Conservation (phyloP, 1,139 yeast genomes). For the Candida mesenterica region DNA sequence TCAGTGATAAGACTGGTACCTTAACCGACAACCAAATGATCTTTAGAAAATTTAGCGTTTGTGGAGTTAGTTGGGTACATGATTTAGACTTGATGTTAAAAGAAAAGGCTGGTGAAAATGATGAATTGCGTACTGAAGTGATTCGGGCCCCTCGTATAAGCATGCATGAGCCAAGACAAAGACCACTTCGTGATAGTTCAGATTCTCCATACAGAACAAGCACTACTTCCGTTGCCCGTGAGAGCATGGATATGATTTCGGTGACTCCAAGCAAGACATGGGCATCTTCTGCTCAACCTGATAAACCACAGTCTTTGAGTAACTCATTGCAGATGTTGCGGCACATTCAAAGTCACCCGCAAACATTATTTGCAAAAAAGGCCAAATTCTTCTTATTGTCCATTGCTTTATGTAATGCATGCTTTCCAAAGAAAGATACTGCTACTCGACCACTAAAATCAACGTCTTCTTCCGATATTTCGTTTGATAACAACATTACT, state of each 20-base stretch:
- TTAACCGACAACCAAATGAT: conserved; percentile 89
- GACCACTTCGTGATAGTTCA: background rate
- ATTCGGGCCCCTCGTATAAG: conserved; percentile 9
- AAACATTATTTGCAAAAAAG: conserved; percentile 64
- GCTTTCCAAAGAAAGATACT: conserved; percentile 58
- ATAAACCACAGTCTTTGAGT: conserved; percentile 24
- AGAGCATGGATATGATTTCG: conserved; percentile 13
- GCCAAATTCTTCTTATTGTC: conserved; percentile 79
- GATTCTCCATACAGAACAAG: conserved; percentile 1
- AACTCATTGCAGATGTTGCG: conserved; percentile 57
- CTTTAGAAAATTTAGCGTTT: conserved; percentile 77
- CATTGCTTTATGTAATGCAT: conserved; percentile 85
- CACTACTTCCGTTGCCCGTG: conserved; percentile 4
- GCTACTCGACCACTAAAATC: background rate
- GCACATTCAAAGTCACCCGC: conserved; percentile 71
- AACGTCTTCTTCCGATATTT: conserved; percentile 5
- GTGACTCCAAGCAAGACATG: conserved; percentile 26
- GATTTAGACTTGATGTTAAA: conserved; percentile 54
- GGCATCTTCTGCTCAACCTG: conserved; percentile 42
- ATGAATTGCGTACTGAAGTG: background rate
- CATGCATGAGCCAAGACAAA: conserved; percentile 4
- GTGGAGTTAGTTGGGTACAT: conserved; percentile 90
- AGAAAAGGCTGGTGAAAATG: conserved; percentile 8
- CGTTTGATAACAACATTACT: conserved; percentile 6
- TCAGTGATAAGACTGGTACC: conserved; percentile 97